phyloP scores from a whole-genome alignment of 2,329 filamentous ascomycete genomes.

The Aspergillus neoniger region DNA sequence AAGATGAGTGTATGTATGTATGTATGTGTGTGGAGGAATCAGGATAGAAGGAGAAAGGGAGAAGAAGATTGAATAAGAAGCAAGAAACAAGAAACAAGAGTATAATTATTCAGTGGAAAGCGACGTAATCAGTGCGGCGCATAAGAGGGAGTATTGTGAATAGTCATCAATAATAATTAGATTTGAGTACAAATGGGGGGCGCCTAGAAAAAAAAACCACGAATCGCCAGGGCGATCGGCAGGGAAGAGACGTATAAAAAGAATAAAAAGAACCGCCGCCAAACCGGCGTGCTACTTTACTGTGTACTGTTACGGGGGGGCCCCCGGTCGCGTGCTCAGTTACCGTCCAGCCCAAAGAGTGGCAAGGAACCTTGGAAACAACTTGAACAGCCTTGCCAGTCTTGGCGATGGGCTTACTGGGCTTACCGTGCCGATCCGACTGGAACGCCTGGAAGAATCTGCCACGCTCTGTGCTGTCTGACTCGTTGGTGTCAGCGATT shows the following conservation, averaged over 20 bases:
- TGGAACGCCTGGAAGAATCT: background rate
- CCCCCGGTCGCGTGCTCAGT: slow-evolving; percentile 8
- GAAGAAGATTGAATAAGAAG: background rate
- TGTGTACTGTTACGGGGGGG: background rate
- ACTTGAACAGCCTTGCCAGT: slow-evolving; percentile 6
- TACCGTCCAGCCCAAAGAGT: background rate
- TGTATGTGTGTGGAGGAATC: background rate
- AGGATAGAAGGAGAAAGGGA: background rate
- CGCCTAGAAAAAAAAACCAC: background rate
- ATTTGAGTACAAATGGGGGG: background rate
- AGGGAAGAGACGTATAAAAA: slow-evolving; percentile 5
- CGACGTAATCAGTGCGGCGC: background rate
- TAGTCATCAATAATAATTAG: background rate
- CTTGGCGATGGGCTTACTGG: slow-evolving; percentile 10
- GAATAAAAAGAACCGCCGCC: slow-evolving; percentile 6
- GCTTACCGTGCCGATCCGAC: slow-evolving; percentile 7
- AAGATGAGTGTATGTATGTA: background rate
- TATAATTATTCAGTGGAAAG: background rate
- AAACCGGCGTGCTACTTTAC: background rate
- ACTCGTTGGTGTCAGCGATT: background rate
- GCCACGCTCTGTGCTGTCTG: background rate
- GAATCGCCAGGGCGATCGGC: slow-evolving; percentile 8
- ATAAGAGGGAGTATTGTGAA: background rate
- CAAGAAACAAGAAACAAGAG: background rate
- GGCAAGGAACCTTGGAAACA: background rate